phyloP scores from a whole-genome alignment of 2,329 filamentous ascomycete species.

The Neopestalotiopsis clavispora region DNA sequence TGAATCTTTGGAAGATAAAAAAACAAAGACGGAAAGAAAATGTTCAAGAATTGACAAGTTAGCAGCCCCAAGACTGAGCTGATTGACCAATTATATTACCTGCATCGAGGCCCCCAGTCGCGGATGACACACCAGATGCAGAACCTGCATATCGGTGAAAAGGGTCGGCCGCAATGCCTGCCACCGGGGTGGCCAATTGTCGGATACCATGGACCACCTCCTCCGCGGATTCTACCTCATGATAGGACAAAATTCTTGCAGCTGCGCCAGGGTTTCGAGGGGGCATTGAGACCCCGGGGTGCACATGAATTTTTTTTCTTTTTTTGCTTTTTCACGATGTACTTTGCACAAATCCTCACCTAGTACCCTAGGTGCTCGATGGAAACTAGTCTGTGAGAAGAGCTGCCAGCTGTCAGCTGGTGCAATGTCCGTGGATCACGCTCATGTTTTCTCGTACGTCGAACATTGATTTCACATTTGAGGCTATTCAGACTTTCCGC shows the following conservation, averaged over 20 bases:
- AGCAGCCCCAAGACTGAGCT: not conserved
- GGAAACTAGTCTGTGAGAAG: not conserved
- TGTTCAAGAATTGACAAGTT: not conserved
- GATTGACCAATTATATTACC: constrained; percentile 8
- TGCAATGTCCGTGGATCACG: too few species aligned
- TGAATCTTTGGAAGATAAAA: not conserved
- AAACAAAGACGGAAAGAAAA: not conserved
- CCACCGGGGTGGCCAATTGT: not conserved
- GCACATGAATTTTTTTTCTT: not conserved
- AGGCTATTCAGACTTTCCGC: too few species aligned
- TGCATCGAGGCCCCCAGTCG: not conserved
- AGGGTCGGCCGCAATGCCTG: not conserved
- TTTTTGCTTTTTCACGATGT: not conserved
- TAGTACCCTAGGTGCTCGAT: not conserved
- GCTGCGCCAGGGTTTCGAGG: not conserved
- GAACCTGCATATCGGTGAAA: constrained; percentile 16
- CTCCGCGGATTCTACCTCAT: not conserved
- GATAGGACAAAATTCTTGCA: not conserved
- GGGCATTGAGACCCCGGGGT: not conserved
- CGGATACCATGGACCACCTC: not conserved
- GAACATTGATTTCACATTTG: too few species aligned
- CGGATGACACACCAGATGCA: constrained; percentile 10
- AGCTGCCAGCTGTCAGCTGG: too few species aligned
- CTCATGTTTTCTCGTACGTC: too few species aligned
- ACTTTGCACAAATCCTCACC: not conserved